Base-by-base conservation (phyloP, 2,329 filamentous ascomycete species). In the Raffaelea deltoideospora region DNA sequence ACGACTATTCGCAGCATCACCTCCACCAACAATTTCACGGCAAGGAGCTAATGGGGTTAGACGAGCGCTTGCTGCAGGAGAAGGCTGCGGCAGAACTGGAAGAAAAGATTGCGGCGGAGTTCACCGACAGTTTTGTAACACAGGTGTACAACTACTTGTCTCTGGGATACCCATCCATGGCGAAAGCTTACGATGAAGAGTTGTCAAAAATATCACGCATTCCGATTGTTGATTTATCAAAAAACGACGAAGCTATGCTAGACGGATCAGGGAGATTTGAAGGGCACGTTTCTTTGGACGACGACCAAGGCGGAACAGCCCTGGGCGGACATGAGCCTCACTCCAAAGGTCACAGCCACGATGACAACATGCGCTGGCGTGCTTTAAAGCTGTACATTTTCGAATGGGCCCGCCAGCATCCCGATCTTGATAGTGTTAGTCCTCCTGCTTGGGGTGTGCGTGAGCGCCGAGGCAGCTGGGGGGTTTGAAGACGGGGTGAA, bases 61-160 rank as follows among this genome's bases (percentile, higher is more conserved):
- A 70, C 37, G 66, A 70, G 43, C 60, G 62, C 15, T 52, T 71
- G 14, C 58, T 56, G 40, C 57, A 60, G 39, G 66, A 69, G 45
- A 68, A 68, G 50, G 61, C 55, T 6, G 56, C 58, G 11, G 63
- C 59, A 14, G 67, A 72, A 46, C 56, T 57, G 2, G 60, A 71
- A 43, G 66, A 69, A 35, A 65, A 66, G 47, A 70, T 76, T 41
- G 52, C 59, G 4, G 56, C 58, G 36, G 86, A 94, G 55, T 93
- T 90, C 49, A 67, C 78, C 42, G 84, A 94, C 53, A 65, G 65
- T 4, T 94, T 95, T 53, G 75, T 95, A 38, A 94, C 87, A 0
- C 88, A 96, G 56, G 87, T 96, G 8, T 96, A 92, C 67, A 95
- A 96, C 56, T 96, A 96, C 56, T 67, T 96, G 14, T 93, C 85